Conservation (phyloP, 192 early-diverging fungal species). For the Coemansia sp. region DNA sequence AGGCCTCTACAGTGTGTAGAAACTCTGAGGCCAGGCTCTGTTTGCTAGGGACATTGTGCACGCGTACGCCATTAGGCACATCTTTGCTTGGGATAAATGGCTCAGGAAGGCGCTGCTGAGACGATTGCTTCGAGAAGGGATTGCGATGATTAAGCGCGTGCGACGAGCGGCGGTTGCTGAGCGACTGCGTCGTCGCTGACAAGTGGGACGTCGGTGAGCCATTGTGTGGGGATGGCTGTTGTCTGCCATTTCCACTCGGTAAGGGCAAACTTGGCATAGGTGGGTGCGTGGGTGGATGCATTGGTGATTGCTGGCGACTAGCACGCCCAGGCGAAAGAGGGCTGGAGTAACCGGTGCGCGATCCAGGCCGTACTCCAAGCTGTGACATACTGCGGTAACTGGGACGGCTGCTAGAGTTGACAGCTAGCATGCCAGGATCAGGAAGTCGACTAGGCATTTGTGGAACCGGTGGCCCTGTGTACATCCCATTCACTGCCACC, state of each 20-base stretch:
- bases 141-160: conserved; percentile 18
- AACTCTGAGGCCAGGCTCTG: conserved; percentile 36
- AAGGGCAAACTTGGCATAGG: not conserved
- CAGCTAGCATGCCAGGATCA: not conserved
- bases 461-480: conserved; percentile 10
- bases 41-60: conserved; percentile 36
- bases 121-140: conserved; percentile 27
- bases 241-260: not conserved
- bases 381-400: conserved; percentile 42
- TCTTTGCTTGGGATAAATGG: conserved; percentile 30
- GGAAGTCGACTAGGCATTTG: conserved; percentile 12
- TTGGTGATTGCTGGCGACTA: conserved; percentile 11
- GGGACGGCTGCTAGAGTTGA: conserved; percentile 6
- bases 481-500: not conserved
- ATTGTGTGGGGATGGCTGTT: conserved; percentile 8
- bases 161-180: conserved; percentile 15
- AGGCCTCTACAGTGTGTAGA: conserved; percentile 23
- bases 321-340: conserved; percentile 26
- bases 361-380: conserved; percentile 36
- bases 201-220: conserved; percentile 11
- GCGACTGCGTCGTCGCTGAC: conserved; percentile 15
- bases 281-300: conserved; percentile 8
- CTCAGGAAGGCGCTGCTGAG: conserved; percentile 19
- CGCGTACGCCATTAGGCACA: conserved; percentile 31
- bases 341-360: conserved; percentile 27